phyloP scores from a whole-genome alignment of 805 yeast genomes.

The Schizosaccharomyces lindneri region DNA sequence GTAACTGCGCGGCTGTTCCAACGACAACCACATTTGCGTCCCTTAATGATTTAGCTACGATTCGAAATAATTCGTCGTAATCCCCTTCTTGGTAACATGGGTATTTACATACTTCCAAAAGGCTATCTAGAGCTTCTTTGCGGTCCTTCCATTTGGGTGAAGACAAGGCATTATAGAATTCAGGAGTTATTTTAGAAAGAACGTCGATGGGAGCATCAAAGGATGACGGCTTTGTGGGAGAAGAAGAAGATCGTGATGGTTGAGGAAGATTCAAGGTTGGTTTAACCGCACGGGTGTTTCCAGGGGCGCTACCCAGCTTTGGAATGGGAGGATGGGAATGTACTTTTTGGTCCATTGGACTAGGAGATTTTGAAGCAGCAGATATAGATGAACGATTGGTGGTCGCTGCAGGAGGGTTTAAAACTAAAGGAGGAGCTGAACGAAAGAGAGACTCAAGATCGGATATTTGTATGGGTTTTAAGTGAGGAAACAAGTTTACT shows the following conservation, averaged over 20 bases:
- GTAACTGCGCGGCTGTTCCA: conserved; percentile 16
- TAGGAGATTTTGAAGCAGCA: no score
- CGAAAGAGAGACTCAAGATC: conserved; percentile 48
- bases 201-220: conserved; percentile 46
- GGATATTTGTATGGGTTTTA: conserved; percentile 80
- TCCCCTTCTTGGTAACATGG: conserved; percentile 30
- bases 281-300: no score
- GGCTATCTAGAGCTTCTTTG: conserved; percentile 55
- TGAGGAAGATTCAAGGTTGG: no score
- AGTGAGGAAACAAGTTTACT: conserved; percentile 32
- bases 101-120: conserved; percentile 18
- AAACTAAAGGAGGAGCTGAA: conserved; percentile 20
- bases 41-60: conserved; percentile 45
- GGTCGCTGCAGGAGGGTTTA: no score
- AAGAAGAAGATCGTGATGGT: background rate
- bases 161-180: conserved; percentile 27
- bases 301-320: no score
- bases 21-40: conserved; percentile 41
- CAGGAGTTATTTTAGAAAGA: conserved; percentile 36
- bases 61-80: conserved; percentile 35
- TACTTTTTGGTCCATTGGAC: no score
- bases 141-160: conserved; percentile 79
- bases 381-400: no score
- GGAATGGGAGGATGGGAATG: no score
- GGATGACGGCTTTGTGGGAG: conserved; percentile 29